Percentiles rank a stretch among this genome's conserved stretches.
These are phyloP conservation scores for Trichomonascaceae sp. DNA, from an alignment of 1,139 yeast genomes.

Conservation along the genomic window DNA sequence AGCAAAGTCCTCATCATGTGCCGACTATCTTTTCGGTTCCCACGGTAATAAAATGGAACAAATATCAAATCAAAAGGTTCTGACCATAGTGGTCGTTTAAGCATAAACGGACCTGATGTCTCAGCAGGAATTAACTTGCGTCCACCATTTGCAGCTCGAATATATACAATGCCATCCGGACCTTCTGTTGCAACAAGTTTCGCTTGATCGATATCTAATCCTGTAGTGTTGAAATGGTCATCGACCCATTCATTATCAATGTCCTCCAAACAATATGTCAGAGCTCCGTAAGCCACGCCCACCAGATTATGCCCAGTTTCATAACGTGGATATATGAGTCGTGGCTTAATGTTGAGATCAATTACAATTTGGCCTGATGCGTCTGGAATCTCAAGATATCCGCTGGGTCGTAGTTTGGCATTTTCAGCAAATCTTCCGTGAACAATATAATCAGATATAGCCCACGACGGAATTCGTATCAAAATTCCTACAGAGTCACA, in stretches of 20 bases:
- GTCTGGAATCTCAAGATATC: not conserved
- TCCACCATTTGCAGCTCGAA: not conserved
- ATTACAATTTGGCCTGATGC: not conserved
- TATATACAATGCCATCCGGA: not conserved
- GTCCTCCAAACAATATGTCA: not conserved
- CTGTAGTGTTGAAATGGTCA: not conserved
- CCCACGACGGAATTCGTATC: not conserved
- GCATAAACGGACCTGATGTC: not conserved
- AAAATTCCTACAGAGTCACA: not conserved
- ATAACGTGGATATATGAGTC: not conserved
- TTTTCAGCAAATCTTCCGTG: not conserved
- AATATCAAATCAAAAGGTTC: not conserved
- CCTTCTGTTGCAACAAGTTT: not conserved
- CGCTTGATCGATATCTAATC: not conserved
- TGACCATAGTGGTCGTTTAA: not conserved
- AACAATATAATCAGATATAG: not conserved
- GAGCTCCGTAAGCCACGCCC: not conserved
- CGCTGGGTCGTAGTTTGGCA: not conserved
- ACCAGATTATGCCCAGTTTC: not conserved
- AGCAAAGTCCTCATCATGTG: not conserved
- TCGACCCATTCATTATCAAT: not conserved
- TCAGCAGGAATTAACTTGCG: not conserved
- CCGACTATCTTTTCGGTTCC: not conserved
- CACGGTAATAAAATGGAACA: not conserved
- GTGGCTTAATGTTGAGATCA: not conserved